Conservation (phyloP, 176 grass and related monocot species). For the Hsuehochloa calcarea region DNA sequence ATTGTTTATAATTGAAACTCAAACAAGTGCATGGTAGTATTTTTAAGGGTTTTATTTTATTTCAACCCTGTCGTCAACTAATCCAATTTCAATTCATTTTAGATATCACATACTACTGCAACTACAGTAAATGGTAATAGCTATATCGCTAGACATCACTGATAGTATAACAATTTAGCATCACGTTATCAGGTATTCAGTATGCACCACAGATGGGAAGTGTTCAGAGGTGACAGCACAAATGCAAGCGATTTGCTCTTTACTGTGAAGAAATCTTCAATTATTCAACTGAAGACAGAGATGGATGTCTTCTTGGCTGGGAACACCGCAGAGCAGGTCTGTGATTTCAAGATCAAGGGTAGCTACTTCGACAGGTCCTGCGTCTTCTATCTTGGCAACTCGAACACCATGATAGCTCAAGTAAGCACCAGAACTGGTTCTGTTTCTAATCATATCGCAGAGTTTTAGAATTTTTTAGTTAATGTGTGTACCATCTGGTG, state of each 20-base stretch:
- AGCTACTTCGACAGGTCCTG: constrained; percentile 55
- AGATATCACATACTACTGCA: too few species aligned
- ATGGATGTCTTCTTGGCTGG: constrained; percentile 64
- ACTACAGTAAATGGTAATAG: not conserved
- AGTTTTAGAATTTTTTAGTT: not conserved
- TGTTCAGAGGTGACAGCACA: constrained; percentile 65
- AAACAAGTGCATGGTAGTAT: not conserved
- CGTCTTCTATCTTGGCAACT: constrained; percentile 49
- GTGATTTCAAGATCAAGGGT: constrained; percentile 77
- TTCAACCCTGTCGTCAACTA: too few species aligned
- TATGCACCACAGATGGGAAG: constrained; percentile 59
- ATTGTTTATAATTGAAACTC: not conserved
- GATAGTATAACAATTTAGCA: not conserved
- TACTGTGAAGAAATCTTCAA: constrained; percentile 43
- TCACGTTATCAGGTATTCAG: constrained; percentile 41
- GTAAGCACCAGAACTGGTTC: constrained; percentile 14
- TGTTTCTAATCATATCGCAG: not conserved
- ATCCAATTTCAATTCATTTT: not conserved
- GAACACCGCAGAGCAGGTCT: constrained; percentile 40
- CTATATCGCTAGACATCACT: not conserved
- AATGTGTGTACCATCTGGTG: not conserved
- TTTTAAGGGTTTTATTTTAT: not conserved
- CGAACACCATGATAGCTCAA: constrained; percentile 48
- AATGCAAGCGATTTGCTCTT: constrained; percentile 48
- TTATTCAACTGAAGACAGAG: constrained; percentile 63